Conservation (phyloP, 2,329 filamentous ascomycete genomes). For the Tolypocladium amazonense region DNA sequence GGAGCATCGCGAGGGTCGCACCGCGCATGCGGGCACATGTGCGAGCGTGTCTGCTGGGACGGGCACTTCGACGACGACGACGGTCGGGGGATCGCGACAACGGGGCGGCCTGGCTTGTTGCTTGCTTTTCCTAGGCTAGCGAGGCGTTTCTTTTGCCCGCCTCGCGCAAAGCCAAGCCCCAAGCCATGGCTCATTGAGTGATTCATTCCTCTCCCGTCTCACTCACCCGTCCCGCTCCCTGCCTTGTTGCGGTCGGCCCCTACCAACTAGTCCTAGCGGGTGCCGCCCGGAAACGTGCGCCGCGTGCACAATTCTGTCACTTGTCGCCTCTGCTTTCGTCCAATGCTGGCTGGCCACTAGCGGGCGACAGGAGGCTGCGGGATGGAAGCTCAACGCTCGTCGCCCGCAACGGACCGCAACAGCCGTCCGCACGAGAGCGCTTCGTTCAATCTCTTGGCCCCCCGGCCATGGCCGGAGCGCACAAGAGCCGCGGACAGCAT, state of each 20-base stretch:
- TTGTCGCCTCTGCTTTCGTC: not conserved
- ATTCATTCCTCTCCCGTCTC: not conserved
- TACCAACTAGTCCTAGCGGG: not conserved
- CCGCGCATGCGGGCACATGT: not conserved
- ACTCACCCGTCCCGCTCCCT: not conserved
- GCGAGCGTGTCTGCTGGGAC: not conserved
- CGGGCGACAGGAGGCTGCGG: not conserved
- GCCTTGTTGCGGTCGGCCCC: not conserved
- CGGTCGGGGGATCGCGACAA: not conserved
- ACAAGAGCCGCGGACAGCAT: not conserved
- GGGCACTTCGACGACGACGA: not conserved
- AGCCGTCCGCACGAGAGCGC: too few relatives aligned
- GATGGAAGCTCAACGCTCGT: not conserved
- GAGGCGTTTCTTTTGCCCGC: not conserved
- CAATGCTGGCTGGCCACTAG: not conserved
- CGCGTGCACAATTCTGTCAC: not conserved
- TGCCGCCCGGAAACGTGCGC: not conserved
- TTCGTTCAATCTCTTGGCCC: too few relatives aligned
- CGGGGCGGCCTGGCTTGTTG: not conserved
- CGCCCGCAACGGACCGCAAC: not conserved
- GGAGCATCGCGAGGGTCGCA: not conserved
- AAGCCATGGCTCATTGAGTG: not conserved
- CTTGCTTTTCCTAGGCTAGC: not conserved
- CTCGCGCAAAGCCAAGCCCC: not conserved
- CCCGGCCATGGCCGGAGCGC: too few relatives aligned